Evolutionary conservation across 768 basidiomycete genomes (phyloP).

Genomic region (Boletellus emodensis): DNA sequence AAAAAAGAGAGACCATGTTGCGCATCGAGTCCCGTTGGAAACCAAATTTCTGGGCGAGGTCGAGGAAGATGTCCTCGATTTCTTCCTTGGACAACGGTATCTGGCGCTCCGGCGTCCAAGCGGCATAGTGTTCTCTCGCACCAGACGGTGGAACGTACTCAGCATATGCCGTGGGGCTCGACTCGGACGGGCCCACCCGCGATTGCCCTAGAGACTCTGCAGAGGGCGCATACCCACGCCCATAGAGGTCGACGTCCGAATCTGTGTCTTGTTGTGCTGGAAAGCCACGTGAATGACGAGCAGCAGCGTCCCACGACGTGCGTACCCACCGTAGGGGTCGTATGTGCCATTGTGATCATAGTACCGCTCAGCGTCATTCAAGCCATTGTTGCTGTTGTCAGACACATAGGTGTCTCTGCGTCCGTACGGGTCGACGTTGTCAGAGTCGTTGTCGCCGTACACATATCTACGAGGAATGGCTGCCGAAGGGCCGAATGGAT

Average conservation of each 20-base stretch:
- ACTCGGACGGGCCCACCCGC: slow-evolving; percentile 59
- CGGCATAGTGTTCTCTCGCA: slow-evolving; percentile 82
- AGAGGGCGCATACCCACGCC: slow-evolving; percentile 63
- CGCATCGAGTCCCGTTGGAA: slow-evolving; percentile 95
- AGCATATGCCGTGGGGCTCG: slow-evolving; percentile 65
- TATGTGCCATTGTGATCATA: slow-evolving; percentile 66
- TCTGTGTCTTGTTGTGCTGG: slow-evolving; percentile 79
- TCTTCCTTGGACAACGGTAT: slow-evolving; percentile 99
- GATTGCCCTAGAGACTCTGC: slow-evolving; percentile 70
- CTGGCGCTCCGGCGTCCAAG: slow-evolving; percentile 87
- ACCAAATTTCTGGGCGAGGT: slow-evolving; percentile 97
- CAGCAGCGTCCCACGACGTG: slow-evolving; percentile 1
- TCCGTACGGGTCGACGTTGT: slow-evolving; percentile 57
- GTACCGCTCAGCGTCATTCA: slow-evolving; percentile 42
- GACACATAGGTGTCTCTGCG: slow-evolving; percentile 68
- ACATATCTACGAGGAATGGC: slow-evolving; percentile 39
- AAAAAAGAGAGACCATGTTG: slow-evolving; percentile 70
- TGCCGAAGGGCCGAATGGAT: slow-evolving; percentile 55
- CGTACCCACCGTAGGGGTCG: slow-evolving; percentile 55
- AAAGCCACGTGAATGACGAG: slow-evolving; percentile 4
- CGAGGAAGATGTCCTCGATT: slow-evolving; percentile 97
- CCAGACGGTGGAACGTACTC: slow-evolving; percentile 56
- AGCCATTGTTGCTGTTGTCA: slow-evolving; percentile 60
- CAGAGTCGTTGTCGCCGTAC: slow-evolving; percentile 76
- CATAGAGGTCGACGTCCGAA: slow-evolving; percentile 75